phyloP scores from a whole-genome alignment of 1,139 yeast genomes.

The Magnusiomyces suaveolens region DNA sequence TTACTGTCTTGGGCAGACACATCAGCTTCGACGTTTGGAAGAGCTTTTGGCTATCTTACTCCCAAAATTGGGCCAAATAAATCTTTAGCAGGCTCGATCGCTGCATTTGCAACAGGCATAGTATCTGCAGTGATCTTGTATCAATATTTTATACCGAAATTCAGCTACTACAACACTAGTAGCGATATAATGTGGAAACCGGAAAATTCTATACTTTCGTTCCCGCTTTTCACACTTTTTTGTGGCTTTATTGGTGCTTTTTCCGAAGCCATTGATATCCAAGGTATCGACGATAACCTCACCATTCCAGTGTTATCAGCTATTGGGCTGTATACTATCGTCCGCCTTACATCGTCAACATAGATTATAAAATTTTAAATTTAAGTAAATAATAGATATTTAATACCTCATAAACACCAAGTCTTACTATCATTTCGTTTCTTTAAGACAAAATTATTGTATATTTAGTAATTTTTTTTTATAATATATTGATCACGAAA shows the following conservation, averaged over 20 bases:
- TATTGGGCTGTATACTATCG: conserved; percentile 19
- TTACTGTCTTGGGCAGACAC: conserved; percentile 95
- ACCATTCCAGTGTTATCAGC: conserved; percentile 87
- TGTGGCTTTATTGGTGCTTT: conserved; percentile 73
- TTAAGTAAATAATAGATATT: too few species aligned
- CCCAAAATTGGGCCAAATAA: conserved; percentile 61
- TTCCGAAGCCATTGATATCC: conserved; percentile 73
- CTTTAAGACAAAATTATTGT: too few species aligned
- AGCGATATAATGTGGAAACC: conserved; percentile 57
- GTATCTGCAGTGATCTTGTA: conserved; percentile 57
- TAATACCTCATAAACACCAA: too few species aligned
- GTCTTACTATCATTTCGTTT: too few species aligned
- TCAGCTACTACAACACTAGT: conserved; percentile 38
- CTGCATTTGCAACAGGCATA: conserved; percentile 73
- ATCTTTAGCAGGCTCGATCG: conserved; percentile 80
- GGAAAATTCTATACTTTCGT: conserved; percentile 46
- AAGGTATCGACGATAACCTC: conserved; percentile 78
- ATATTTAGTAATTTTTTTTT: background rate
- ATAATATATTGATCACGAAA: background rate
- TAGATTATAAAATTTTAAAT: too few species aligned
- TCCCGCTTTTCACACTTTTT: conserved; percentile 46
- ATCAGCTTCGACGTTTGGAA: conserved; percentile 89
- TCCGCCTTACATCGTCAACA: background rate
- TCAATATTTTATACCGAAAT: conserved; percentile 59
- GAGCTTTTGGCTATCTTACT: conserved; percentile 73